A percentile compares a stretch with the other conserved stretches of the same genome.
Evolutionary conservation across 768 basidiomycete genomes (phyloP).

Genomic region (Rhodotorula graminis): DNA sequence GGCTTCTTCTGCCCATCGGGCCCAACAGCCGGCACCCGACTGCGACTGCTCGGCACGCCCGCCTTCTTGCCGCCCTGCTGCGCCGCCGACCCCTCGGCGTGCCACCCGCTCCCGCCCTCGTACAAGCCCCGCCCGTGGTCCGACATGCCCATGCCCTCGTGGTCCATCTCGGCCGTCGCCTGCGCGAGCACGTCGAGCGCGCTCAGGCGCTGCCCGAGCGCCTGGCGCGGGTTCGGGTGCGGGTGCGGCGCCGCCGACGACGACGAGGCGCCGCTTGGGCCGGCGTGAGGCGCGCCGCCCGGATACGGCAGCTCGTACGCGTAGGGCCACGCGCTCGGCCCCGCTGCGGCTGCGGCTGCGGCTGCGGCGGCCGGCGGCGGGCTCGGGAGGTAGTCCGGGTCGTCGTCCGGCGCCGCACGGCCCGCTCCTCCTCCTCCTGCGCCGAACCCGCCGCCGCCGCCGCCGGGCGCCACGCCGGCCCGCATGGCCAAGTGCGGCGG

Average conservation of each 20-base stretch:
- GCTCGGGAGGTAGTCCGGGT: background rate
- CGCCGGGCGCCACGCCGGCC: background rate
- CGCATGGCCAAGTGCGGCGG: background rate
- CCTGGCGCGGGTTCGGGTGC: too few species aligned
- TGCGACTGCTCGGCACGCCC: background rate
- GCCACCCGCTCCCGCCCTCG: too few species aligned
- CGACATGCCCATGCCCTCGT: too few species aligned
- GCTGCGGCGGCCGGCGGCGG: background rate
- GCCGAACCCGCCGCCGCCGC: too few species aligned
- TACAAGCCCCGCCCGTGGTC: too few species aligned
- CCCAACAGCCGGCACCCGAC: background rate
- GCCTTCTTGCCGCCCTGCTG: background rate
- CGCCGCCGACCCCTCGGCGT: background rate
- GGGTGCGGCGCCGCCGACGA: background rate
- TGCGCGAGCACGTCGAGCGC: slow-evolving; percentile 14
- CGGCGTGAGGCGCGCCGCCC: too few species aligned
- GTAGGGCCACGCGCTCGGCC: too few species aligned
- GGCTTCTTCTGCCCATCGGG: slow-evolving; percentile 13
- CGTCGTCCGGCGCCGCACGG: background rate
- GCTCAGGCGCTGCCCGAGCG: background rate
- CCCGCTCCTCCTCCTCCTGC: too few species aligned
- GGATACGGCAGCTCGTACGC: too few species aligned
- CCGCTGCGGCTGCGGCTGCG: background rate
- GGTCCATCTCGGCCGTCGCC: background rate
- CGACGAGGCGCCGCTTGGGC: too few species aligned